These are phyloP conservation scores for Clonostachys rhizophaga DNA, from an alignment of 2,329 filamentous ascomycete species.

Conservation along the genomic window DNA sequence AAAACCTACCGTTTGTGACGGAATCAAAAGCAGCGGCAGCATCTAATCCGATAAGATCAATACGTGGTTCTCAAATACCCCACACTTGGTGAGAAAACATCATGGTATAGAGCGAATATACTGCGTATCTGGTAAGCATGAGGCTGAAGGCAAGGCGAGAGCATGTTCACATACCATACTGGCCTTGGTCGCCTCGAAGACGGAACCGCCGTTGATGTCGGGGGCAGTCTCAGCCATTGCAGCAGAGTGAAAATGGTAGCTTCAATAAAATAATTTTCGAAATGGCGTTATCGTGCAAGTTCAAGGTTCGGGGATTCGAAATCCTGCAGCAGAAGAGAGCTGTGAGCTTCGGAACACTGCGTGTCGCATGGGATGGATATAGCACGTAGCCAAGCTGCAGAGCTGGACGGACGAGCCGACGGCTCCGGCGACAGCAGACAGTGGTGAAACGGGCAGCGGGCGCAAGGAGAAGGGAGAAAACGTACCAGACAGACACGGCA, in stretches of 20 bases:
- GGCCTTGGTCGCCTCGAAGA: slow-evolving; percentile 40
- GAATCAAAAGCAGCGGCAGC: slow-evolving; percentile 42
- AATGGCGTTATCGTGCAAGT: too few relatives aligned
- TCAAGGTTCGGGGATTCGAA: too few relatives aligned
- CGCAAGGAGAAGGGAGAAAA: not conserved
- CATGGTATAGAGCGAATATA: too few relatives aligned
- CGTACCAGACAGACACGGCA: slow-evolving; percentile 2
- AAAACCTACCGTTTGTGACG: slow-evolving; percentile 39
- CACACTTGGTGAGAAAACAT: not conserved
- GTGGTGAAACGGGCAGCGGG: not conserved
- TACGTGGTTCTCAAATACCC: not conserved
- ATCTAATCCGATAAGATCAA: slow-evolving; percentile 22
- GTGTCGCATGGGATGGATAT: too few relatives aligned
- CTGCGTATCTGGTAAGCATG: too few relatives aligned
- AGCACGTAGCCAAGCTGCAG: too few relatives aligned
- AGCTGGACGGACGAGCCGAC: too few relatives aligned
- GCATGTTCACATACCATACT: slow-evolving; percentile 41
- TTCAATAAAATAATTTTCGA: too few relatives aligned
- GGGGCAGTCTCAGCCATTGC: slow-evolving; percentile 25
- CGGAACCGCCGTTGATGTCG: slow-evolving; percentile 39
- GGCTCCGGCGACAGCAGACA: too few relatives aligned
- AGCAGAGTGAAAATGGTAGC: not conserved
- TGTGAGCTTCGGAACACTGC: too few relatives aligned
- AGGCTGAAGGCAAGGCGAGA: slow-evolving; percentile 1
- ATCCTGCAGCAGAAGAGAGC: too few relatives aligned